Base-by-base conservation (phyloP, 139 green algal genomes). In the Pseudopediastrum boryanum region DNA sequence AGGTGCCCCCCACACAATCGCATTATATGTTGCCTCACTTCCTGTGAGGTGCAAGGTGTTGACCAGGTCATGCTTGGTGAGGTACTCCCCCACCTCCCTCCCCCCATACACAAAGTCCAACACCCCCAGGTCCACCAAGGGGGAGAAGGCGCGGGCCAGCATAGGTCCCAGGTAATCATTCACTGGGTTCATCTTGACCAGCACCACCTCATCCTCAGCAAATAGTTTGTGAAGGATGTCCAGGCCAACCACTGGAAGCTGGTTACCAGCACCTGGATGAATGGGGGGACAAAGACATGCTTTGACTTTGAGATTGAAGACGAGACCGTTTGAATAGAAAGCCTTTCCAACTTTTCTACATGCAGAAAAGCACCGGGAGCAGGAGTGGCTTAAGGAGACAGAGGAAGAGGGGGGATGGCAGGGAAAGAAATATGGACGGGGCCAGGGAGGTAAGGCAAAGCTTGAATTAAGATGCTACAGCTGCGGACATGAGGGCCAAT, bases 131-230 rank as follows among this genome's bases (percentile, higher is more conserved):
- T 93, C 75, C 33, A 94, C 85, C 52, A 97, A 74, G 2, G 93
- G 90, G 33, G 77, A 42, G 36, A 95, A 89, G 0, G 84, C 84
- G 25, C 65, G 44, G 36, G 64, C 62, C 56, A 95, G 66, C 72
- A 83, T 87, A 2, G 83, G 85, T 10, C 92, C 92, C 16, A 91
- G 58, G 75, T 89, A 93, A 44, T 94, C 91, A 58, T 94, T 95
- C 39, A 94, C 83, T 2, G 92, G 92, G 80, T 96, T 94, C 81
- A 95, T 90, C 84, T 96, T 96, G 48, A 91, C 82, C 44, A 96
- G 41, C 29, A 94, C 90, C 23, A 94, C 89, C 38, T 86, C 78
- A 43, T 94, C 85, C 2, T 94, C 88, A 12, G 80, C 52, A 1
- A 95, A 12, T 56, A 97, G 80, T 85, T 90, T 85, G 81, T 89